Percentiles rank a stretch among this genome's conserved stretches.
Evolutionary conservation across 2,329 filamentous ascomycete species (phyloP).

Genomic region (Xylaria sp.): DNA sequence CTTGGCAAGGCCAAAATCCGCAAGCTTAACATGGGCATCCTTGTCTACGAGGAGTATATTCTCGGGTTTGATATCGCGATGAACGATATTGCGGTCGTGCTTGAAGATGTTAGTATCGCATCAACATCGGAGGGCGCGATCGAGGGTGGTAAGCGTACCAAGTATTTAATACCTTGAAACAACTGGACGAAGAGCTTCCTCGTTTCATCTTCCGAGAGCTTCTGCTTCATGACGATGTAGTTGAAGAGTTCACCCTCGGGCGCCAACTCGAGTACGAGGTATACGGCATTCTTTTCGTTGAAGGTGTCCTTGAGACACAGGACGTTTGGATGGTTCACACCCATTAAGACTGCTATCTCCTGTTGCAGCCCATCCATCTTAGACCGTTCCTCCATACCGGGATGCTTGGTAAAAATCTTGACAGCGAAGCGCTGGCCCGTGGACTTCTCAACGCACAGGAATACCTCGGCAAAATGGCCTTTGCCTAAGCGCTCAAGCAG

Average conservation of each 20-base stretch:
- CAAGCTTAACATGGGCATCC: slow-evolving; percentile 86
- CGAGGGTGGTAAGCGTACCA: slow-evolving; percentile 68
- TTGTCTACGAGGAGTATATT: slow-evolving; percentile 93
- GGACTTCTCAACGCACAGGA: slow-evolving; percentile 86
- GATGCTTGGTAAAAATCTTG: slow-evolving; percentile 91
- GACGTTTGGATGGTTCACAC: slow-evolving; percentile 94
- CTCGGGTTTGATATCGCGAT: slow-evolving; percentile 97
- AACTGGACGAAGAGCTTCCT: slow-evolving; percentile 90
- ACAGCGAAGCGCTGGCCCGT: slow-evolving; percentile 88
- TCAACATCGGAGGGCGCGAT: slow-evolving; percentile 45
- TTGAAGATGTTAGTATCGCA: slow-evolving; percentile 52
- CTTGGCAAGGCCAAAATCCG: slow-evolving; percentile 96
- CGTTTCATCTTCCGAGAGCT: slow-evolving; percentile 84
- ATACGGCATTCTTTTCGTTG: slow-evolving; percentile 89
- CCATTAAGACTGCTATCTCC: slow-evolving; percentile 96
- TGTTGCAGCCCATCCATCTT: slow-evolving; percentile 90
- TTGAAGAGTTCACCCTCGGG: slow-evolving; percentile 96
- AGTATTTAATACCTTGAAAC: slow-evolving; percentile 92
- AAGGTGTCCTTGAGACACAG: slow-evolving; percentile 96
- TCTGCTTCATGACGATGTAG: slow-evolving; percentile 89
- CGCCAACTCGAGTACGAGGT: slow-evolving; percentile 89
- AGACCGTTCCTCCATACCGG: slow-evolving; percentile 82
- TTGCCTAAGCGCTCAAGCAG: slow-evolving; percentile 88
- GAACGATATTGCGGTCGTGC: slow-evolving; percentile 97
- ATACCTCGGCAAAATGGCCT: slow-evolving; percentile 94